Evolutionary conservation across 1,139 yeast species (phyloP).

Genomic region (Kurtzmaniella natalensis): DNA sequence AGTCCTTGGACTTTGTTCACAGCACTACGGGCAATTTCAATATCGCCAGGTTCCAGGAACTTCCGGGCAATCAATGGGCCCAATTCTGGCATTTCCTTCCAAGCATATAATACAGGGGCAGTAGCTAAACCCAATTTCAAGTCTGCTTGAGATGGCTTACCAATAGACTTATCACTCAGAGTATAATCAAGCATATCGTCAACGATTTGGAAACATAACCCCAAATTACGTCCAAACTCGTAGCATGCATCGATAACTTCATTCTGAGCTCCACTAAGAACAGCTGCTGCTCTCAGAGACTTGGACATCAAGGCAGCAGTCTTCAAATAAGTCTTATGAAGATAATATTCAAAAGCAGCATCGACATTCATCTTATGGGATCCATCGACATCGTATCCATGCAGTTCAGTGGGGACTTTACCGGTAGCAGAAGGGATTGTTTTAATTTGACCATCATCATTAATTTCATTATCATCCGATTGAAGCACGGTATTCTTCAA

Average conservation of each 20-base stretch:
- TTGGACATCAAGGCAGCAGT: conserved; percentile 96
- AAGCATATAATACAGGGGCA: conserved; percentile 92
- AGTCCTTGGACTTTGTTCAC: conserved; percentile 75
- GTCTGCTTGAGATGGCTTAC: conserved; percentile 96
- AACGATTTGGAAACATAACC: conserved; percentile 92
- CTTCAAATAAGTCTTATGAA: conserved; percentile 91
- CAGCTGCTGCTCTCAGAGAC: conserved; percentile 90
- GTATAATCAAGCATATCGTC: conserved; percentile 97
- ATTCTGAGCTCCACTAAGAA: conserved; percentile 78
- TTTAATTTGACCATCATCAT: conserved; percentile 49
- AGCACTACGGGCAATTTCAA: conserved; percentile 69
- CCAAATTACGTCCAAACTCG: conserved; percentile 87
- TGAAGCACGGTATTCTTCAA: conserved; percentile 78
- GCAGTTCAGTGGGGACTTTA: conserved; percentile 54
- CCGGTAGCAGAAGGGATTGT: conserved; percentile 60
- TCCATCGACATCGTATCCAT: conserved; percentile 57
- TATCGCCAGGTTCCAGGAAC: conserved; percentile 77
- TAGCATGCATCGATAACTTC: conserved; percentile 78
- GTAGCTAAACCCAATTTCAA: conserved; percentile 92
- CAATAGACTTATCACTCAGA: conserved; percentile 72
- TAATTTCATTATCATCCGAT: conserved; percentile 41
- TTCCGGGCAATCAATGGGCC: conserved; percentile 83
- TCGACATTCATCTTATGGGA: conserved; percentile 68
- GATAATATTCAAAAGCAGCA: conserved; percentile 90
- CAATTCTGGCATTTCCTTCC: conserved; percentile 82